Evolutionary conservation across 768 basidiomycete species (phyloP), one percentile per base, ranked within the genome.

Genomic region (Kwoniella sp.): DNA sequence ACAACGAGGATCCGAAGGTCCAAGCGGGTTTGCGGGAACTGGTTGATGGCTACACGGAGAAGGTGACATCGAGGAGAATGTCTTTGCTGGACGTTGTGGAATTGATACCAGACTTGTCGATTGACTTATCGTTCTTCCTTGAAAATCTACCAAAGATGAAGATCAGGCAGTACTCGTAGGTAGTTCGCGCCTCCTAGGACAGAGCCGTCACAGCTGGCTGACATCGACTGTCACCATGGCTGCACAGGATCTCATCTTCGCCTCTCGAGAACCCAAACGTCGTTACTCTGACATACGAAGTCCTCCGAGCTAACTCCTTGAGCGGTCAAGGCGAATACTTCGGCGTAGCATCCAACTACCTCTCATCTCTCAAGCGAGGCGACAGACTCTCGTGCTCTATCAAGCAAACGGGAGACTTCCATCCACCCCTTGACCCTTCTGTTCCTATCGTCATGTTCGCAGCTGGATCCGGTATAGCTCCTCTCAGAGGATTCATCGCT

Each of bases 401-500:
- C 40, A 44, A 44, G 12, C 80, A 79, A 2, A 83, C 83, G 12
- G 60, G 77, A 15, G 71, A 76, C 15, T 85, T 85, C 80, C 83
- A 83, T 65, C 83, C 81, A 4, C 84, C 83, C 13, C 71, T 78
- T 44, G 82, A 84, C 60, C 79, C 79, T 1, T 25, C 55, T 6
- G 71, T 78, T n/a, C 83, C 83, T 9, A 75, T 85, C 33, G 74
- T 85, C 29, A 81, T 84, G 78, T 82, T 83, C 67, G 82, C 81
- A 36, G 83, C 83, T 21, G 84, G 84, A 6, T 80, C 83, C 2
- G 84, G 84, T 3, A 66, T 85, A 15, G 82, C 84, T 3, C 84
- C 84, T 0, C 83, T 85, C 81, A 80, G 84, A 44, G 83, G 82
- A 0, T 85, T 85, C 78, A 79, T 85, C 46, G 84, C 84, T 71